These are phyloP conservation scores for Phytophthora fragariae DNA, from an alignment of 352 stramenopile genomes.

Conservation along the genomic window DNA sequence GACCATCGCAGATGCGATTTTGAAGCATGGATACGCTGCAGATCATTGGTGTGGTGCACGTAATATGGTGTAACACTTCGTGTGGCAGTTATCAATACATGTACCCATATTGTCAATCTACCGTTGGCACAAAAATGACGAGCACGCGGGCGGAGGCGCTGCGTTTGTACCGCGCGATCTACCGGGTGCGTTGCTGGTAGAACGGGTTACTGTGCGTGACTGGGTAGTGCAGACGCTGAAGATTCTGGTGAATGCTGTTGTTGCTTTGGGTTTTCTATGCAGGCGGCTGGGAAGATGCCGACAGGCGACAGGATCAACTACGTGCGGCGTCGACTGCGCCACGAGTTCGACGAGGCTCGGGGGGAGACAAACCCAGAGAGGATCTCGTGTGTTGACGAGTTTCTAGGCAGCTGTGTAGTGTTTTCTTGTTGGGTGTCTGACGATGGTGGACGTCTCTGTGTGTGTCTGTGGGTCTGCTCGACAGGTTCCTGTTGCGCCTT, in stretches of 20 bases:
- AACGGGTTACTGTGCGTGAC: background rate
- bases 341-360: slow-evolving; percentile 76
- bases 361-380: slow-evolving; percentile 60
- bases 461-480: background rate
- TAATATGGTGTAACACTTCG: background rate
- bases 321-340: slow-evolving; percentile 69
- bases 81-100: background rate
- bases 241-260: background rate
- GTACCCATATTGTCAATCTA: background rate
- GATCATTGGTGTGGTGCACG: background rate
- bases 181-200: slow-evolving; percentile 51
- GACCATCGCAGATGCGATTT: slow-evolving; percentile 9
- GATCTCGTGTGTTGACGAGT: slow-evolving; percentile 48
- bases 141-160: slow-evolving; percentile 49
- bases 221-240: slow-evolving; percentile 2
- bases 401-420: too few species aligned
- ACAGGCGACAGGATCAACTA: slow-evolving; percentile 70
- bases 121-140: background rate
- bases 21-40: slow-evolving; percentile 4
- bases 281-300: slow-evolving; percentile 76
- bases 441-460: background rate
- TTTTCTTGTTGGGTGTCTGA: slow-evolving; percentile 4
- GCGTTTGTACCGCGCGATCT: slow-evolving; percentile 79
- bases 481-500: slow-evolving; percentile 69
- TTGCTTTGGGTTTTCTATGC: background rate